A percentile compares a stretch with the other conserved stretches of the same genome.
Evolutionary conservation across 2,329 filamentous ascomycete genomes (phyloP).

Genomic region (Calonectria pteridis): DNA sequence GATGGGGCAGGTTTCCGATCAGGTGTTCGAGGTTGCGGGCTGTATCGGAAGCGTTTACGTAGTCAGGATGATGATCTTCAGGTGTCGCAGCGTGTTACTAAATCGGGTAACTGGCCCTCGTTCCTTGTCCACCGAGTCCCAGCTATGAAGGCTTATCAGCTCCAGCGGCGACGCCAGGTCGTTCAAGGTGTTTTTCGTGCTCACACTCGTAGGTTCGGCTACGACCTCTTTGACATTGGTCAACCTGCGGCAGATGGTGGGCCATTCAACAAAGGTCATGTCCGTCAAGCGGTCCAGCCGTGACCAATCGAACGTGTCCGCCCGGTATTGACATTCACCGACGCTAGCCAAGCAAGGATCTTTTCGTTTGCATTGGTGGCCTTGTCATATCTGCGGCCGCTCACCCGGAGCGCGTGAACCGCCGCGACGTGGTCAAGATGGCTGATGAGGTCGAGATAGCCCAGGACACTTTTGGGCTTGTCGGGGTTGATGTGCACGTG

Average conservation of each 20-base stretch:
- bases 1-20: constrained; percentile 7
- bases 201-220: background rate
- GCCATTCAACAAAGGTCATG: background rate
- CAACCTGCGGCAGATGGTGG: constrained; percentile 12
- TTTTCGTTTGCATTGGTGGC: background rate
- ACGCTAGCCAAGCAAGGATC: constrained; percentile 9
- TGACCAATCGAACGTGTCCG: constrained; percentile 27
- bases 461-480: background rate
- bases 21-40: constrained; percentile 7
- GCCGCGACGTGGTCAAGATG: constrained; percentile 19
- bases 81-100: constrained; percentile 8
- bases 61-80: constrained; percentile 15
- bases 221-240: constrained; percentile 20
- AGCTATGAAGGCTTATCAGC: constrained; percentile 7
- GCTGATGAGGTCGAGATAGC: constrained; percentile 14
- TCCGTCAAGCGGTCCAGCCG: constrained; percentile 18
- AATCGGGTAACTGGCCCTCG: constrained; percentile 7
- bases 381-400: background rate
- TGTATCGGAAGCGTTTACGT: background rate
- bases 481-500: constrained; percentile 24
- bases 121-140: background rate
- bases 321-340: constrained; percentile 18
- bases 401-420: constrained; percentile 19
- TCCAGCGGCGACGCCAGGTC: constrained; percentile 23
- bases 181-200: background rate